Percentiles rank a stretch among this genome's conserved stretches.
These are phyloP conservation scores for Citrullus colocynthis DNA, from an alignment of 306 rosid genomes.

Conservation along the genomic window DNA sequence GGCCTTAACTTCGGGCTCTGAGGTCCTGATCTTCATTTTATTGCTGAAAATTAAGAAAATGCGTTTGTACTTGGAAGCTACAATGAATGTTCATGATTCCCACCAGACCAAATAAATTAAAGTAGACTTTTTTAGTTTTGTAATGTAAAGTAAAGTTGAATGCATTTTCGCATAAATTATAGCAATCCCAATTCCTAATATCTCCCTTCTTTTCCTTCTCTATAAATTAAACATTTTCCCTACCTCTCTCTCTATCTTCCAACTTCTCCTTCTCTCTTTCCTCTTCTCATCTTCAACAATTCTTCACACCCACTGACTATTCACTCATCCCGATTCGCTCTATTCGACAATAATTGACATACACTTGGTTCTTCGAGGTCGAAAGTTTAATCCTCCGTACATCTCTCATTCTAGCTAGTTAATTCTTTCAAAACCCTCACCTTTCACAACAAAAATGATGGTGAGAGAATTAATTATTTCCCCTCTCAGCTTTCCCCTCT, in stretches of 20 bases:
- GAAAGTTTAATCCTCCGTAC: too few relatives aligned
- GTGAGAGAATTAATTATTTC: neutral
- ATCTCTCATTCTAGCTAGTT: too few relatives aligned
- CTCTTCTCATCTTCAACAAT: neutral
- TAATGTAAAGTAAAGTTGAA: neutral
- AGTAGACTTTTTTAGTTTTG: neutral
- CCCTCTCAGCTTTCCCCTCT: too few relatives aligned
- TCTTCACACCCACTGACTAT: too few relatives aligned
- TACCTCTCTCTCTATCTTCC: neutral
- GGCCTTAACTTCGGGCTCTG: too few relatives aligned
- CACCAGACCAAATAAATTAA: neutral
- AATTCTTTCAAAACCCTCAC: too few relatives aligned
- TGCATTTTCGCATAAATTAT: neutral
- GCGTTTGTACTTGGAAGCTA: neutral
- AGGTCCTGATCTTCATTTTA: too few relatives aligned
- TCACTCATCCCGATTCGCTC: too few relatives aligned
- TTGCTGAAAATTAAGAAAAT: too few relatives aligned
- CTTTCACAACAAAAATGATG: neutral
- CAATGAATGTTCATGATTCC: neutral
- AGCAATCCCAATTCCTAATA: neutral
- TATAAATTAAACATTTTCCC: neutral
- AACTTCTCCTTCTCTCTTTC: neutral
- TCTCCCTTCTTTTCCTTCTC: neutral
- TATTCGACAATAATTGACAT: too few relatives aligned
- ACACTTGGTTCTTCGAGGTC: too few relatives aligned